phyloP scores from a whole-genome alignment of 192 early-diverging fungal genomes.

The Allomyces arbusculus region DNA sequence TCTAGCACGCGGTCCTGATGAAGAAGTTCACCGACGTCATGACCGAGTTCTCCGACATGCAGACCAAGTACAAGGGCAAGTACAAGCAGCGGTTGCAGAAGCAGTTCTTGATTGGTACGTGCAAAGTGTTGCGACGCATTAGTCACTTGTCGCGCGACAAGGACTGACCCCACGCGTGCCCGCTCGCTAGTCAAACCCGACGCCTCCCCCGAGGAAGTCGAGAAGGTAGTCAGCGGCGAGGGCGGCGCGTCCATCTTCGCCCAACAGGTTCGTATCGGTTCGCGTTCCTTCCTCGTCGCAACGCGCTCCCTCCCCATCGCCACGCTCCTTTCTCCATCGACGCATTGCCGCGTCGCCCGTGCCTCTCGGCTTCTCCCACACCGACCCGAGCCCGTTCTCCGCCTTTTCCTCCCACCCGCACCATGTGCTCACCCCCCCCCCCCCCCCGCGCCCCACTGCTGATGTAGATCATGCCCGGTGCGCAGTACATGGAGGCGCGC shows the following conservation, averaged over 20 bases:
- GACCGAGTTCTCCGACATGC: conserved; percentile 56
- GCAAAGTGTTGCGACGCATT: neutral
- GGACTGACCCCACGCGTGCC: neutral
- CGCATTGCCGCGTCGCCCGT: conserved; percentile 1
- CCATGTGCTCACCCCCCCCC: too few relatives aligned
- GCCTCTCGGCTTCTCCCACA: neutral
- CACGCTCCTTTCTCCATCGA: neutral
- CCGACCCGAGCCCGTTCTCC: neutral
- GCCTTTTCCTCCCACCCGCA: neutral
- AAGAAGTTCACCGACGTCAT: conserved; percentile 42
- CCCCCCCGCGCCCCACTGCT: too few relatives aligned
- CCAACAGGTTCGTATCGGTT: conserved; percentile 31
- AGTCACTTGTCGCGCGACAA: neutral
- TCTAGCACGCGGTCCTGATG: conserved; percentile 25
- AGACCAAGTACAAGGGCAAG: conserved; percentile 61
- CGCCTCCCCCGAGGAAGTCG: conserved; percentile 53
- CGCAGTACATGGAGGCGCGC: conserved; percentile 47
- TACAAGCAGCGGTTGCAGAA: conserved; percentile 64
- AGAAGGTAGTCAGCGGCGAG: conserved; percentile 49
- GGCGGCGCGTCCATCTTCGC: conserved; percentile 58
- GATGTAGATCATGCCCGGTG: conserved; percentile 45
- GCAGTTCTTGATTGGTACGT: conserved; percentile 60
- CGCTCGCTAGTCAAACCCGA: conserved; percentile 48
- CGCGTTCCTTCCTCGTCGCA: too few relatives aligned
- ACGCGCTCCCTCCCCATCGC: neutral